Conservation (phyloP, 169 alveolate species). For the Plasmodium gonderi region DNA sequence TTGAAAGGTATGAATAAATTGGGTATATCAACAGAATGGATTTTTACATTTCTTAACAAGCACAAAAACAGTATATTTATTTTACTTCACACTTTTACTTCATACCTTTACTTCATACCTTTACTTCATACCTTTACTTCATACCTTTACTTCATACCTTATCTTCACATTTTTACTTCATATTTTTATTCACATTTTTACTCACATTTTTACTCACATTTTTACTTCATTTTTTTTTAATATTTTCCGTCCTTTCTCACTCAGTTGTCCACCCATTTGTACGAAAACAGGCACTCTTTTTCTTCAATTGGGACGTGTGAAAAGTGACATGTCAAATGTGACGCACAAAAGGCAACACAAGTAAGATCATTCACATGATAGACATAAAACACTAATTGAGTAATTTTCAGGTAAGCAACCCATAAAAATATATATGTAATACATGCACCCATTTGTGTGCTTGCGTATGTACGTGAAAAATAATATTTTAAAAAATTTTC, state of each 20-base stretch:
- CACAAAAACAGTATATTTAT: not conserved
- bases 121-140: too few relatives aligned
- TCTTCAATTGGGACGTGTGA: not conserved
- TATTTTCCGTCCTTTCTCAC: not conserved
- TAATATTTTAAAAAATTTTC: not conserved
- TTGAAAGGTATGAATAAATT: not conserved
- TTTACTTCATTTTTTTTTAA: not conserved
- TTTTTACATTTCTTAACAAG: not conserved
- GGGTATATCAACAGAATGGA: not conserved
- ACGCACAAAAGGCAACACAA: not conserved
- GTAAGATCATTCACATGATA: not conserved
- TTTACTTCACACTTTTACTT: too few relatives aligned
- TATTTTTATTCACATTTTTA: too few relatives aligned
- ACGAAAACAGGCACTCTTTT: not conserved
- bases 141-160: too few relatives aligned
- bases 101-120: too few relatives aligned
- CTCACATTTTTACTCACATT: too few relatives aligned
- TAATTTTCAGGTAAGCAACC: not conserved
- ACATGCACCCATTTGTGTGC: not conserved
- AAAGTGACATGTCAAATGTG: not conserved
- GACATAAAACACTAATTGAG: not conserved
- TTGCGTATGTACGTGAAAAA: not conserved
- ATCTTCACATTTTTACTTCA: too few relatives aligned
- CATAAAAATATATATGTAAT: not conserved
- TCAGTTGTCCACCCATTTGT: conserved; percentile 2